Conservation (phyloP, 257 asterid genomes). For the Solanum bulbocastanum region DNA sequence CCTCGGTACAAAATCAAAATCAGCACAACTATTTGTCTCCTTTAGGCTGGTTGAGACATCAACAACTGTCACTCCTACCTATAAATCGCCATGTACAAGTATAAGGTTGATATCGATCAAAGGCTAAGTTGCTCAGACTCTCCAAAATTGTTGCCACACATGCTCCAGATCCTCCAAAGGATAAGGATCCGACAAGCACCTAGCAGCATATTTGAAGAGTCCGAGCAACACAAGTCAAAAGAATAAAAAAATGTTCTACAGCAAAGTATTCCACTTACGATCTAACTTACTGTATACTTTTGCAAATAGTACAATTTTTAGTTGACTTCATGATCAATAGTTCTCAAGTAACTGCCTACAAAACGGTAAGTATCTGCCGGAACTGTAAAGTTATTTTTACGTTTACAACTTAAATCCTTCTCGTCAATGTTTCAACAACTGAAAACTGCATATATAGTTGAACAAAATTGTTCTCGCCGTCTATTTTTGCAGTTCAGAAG, state of each 20-base stretch:
- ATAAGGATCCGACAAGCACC: background rate
- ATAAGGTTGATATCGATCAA: background rate
- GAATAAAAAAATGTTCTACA: background rate
- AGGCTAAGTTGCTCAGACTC: background rate
- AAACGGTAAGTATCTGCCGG: background rate
- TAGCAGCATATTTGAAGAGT: background rate
- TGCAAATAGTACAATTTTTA: background rate
- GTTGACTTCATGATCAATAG: background rate
- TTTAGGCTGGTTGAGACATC: conserved; percentile 62
- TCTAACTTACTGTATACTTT: background rate
- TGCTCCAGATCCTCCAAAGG: background rate
- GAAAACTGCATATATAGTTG: background rate
- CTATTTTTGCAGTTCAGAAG: background rate
- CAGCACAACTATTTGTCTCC: conserved; percentile 35
- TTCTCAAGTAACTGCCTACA: background rate
- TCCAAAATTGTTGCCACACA: background rate
- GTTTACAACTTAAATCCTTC: background rate
- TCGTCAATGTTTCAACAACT: background rate
- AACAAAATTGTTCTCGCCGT: background rate
- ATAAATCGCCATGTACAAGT: conserved; percentile 4
- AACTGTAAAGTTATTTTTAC: background rate
- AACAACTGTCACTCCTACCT: conserved; percentile 64
- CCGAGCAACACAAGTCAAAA: background rate
- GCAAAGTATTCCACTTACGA: background rate
- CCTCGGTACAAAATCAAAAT: conserved; percentile 56